phyloP scores from a whole-genome alignment of 2,329 filamentous ascomycete species.

The Aspergillus piperis region DNA sequence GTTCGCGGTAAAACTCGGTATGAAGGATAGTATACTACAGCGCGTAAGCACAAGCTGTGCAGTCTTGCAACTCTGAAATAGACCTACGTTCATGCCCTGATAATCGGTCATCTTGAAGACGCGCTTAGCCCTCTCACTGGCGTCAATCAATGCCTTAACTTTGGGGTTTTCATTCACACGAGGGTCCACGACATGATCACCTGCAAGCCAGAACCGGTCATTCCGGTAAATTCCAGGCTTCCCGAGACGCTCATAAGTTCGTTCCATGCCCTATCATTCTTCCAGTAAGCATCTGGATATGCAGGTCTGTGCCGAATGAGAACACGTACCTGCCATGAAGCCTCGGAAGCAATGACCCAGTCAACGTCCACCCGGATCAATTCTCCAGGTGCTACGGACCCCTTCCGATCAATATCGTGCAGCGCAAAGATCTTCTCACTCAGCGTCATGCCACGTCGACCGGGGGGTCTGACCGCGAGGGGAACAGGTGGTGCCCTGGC shows the following conservation, averaged over 20 bases:
- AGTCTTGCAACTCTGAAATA: neutral
- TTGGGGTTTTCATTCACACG: constrained; percentile 40
- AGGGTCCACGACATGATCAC: constrained; percentile 53
- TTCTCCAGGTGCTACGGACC: constrained; percentile 34
- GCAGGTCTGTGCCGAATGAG: neutral
- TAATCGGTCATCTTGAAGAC: constrained; percentile 50
- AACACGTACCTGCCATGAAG: constrained; percentile 39
- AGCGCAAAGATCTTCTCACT: constrained; percentile 32
- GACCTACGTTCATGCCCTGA: constrained; percentile 40
- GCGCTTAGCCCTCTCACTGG: constrained; percentile 39
- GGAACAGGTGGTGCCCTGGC: constrained; percentile 10
- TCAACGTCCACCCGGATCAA: constrained; percentile 48
- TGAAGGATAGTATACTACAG: constrained; percentile 47
- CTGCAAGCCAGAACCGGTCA: constrained; percentile 54
- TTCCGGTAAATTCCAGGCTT: constrained; percentile 51
- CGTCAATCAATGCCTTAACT: constrained; percentile 40
- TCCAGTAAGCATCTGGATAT: neutral
- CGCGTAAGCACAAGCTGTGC: neutral
- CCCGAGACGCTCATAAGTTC: constrained; percentile 44
- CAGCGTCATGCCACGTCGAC: constrained; percentile 41
- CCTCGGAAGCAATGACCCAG: constrained; percentile 51
- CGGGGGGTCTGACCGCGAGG: constrained; percentile 16
- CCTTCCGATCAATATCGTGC: constrained; percentile 35
- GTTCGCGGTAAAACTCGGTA: constrained; percentile 49
- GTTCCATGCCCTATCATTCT: constrained; percentile 40